A percentile compares a stretch with the other conserved stretches of the same genome.
Conservation (phyloP, 108 stramenopile genomes). For the Pseudonitzschia multiseries region DNA sequence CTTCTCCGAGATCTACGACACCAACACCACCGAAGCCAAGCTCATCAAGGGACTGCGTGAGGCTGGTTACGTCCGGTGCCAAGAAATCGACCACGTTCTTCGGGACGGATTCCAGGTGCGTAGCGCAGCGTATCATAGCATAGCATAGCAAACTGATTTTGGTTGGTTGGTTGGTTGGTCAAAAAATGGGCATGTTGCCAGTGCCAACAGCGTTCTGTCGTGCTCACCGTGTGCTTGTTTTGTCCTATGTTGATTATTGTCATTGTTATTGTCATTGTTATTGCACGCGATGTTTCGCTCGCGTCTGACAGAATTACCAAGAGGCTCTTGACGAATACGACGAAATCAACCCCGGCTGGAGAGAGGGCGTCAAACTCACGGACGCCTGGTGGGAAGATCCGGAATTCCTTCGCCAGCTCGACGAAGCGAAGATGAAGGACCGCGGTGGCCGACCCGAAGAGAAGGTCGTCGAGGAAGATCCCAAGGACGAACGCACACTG, state of each 20-base stretch:
- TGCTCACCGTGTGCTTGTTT: too few species aligned
- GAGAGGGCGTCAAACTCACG: slow-evolving; percentile 34
- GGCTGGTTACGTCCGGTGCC: slow-evolving; percentile 68
- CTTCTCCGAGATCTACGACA: slow-evolving; percentile 45
- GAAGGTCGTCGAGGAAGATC: slow-evolving; percentile 40
- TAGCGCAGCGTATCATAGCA: not conserved
- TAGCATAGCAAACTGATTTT: too few species aligned
- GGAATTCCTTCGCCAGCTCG: slow-evolving; percentile 29
- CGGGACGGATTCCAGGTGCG: slow-evolving; percentile 29
- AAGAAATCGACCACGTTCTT: slow-evolving; percentile 86
- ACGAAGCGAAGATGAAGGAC: slow-evolving; percentile 17
- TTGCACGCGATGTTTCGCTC: too few species aligned
- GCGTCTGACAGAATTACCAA: slow-evolving; percentile 34
- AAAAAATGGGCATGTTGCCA: too few species aligned
- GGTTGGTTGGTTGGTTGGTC: too few species aligned
- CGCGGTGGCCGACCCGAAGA: slow-evolving; percentile 2
- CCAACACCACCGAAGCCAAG: slow-evolving; percentile 51
- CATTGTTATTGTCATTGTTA: too few species aligned
- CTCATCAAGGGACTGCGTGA: slow-evolving; percentile 75
- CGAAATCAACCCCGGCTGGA: slow-evolving; percentile 36
- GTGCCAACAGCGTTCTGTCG: too few species aligned
- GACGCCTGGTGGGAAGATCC: slow-evolving; percentile 55
- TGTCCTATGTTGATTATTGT: too few species aligned
- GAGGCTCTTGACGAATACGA: slow-evolving; percentile 41
- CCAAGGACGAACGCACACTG: slow-evolving; percentile 44